A percentile compares a stretch with the other conserved stretches of the same genome.
Conservation (phyloP, 1,139 yeast species). For the Scheffersomyces segobiensis region DNA sequence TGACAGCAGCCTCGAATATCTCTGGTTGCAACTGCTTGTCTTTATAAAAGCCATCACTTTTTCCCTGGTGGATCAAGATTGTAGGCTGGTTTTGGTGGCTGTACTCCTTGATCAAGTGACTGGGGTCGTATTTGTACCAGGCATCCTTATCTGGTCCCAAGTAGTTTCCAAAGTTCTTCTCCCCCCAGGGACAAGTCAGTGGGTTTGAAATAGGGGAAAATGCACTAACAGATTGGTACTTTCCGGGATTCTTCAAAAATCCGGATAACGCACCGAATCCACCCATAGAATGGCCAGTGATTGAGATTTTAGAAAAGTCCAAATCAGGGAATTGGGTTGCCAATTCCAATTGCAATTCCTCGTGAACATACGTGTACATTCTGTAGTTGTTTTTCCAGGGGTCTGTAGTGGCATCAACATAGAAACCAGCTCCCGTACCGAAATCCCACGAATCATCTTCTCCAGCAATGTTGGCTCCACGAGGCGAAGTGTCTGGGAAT, state of each 20-base stretch:
- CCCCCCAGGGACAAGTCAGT: conserved; percentile 73
- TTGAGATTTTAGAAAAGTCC: conserved; percentile 61
- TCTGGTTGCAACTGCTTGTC: conserved; percentile 77
- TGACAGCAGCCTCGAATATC: conserved; percentile 63
- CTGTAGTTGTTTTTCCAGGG: conserved; percentile 75
- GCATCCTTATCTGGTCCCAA: conserved; percentile 58
- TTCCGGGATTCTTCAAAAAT: conserved; percentile 70
- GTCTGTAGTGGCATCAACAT: conserved; percentile 75
- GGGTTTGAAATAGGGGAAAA: conserved; percentile 92
- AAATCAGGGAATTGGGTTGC: conserved; percentile 48
- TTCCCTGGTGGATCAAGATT: conserved; percentile 84
- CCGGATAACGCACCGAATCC: conserved; percentile 91
- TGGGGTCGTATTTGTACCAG: conserved; percentile 84
- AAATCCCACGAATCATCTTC: conserved; percentile 87
- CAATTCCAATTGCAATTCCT: conserved; percentile 63
- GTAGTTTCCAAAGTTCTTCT: conserved; percentile 77
- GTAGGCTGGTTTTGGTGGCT: conserved; percentile 50
- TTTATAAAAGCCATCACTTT: conserved; percentile 68
- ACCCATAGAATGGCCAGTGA: conserved; percentile 98
- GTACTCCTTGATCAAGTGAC: conserved; percentile 62
- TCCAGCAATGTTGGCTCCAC: conserved; percentile 83
- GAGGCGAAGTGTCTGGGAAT: conserved; percentile 96
- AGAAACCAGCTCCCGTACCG: conserved; percentile 95
- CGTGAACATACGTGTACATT: conserved; percentile 82
- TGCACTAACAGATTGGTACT: conserved; percentile 82